Evolutionary conservation across 371 early-diverging fungal species (phyloP).

Genomic region (Mucor lusitanicus): DNA sequence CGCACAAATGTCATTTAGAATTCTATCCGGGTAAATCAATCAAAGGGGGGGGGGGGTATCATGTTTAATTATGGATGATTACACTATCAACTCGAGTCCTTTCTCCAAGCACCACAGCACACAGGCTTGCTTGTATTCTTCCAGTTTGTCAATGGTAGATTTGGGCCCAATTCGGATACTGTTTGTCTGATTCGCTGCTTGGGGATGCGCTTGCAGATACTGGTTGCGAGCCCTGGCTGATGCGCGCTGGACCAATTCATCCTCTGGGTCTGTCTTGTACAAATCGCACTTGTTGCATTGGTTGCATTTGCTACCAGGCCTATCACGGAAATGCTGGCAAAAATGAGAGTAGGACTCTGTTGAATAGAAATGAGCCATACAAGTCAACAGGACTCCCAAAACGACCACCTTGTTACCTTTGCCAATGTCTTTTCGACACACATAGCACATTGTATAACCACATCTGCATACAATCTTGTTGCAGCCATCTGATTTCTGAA

Average conservation of each 20-base stretch:
- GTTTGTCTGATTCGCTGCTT: slow-evolving; percentile 11
- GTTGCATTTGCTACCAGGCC: slow-evolving; percentile 52
- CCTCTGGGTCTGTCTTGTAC: slow-evolving; percentile 58
- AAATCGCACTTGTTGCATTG: slow-evolving; percentile 64
- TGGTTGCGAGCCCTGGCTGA: slow-evolving; percentile 51
- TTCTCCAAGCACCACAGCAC: slow-evolving; percentile 10
- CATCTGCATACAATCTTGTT: slow-evolving; percentile 71
- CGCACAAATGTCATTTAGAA: background rate
- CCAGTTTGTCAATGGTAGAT: slow-evolving; percentile 16
- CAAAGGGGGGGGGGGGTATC: background rate
- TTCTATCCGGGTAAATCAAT: background rate
- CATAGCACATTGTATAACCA: slow-evolving; percentile 70
- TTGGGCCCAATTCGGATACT: slow-evolving; percentile 34
- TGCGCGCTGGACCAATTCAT: slow-evolving; percentile 49
- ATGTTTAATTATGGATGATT: background rate
- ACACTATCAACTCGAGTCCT: slow-evolving; percentile 9
- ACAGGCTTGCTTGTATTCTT: slow-evolving; percentile 1
- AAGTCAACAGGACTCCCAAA: background rate
- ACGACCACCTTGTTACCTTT: slow-evolving; percentile 10
- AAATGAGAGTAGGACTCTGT: slow-evolving; percentile 64
- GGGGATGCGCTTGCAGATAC: slow-evolving; percentile 53
- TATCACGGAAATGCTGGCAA: slow-evolving; percentile 64
- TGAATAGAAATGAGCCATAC: background rate
- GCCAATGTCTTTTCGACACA: slow-evolving; percentile 63
- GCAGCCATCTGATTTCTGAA: slow-evolving; percentile 67